A percentile compares a stretch with the other conserved stretches of the same genome.
Conservation (phyloP, 176 grass and related monocot species). For the Dendrocalamus sinicus region DNA sequence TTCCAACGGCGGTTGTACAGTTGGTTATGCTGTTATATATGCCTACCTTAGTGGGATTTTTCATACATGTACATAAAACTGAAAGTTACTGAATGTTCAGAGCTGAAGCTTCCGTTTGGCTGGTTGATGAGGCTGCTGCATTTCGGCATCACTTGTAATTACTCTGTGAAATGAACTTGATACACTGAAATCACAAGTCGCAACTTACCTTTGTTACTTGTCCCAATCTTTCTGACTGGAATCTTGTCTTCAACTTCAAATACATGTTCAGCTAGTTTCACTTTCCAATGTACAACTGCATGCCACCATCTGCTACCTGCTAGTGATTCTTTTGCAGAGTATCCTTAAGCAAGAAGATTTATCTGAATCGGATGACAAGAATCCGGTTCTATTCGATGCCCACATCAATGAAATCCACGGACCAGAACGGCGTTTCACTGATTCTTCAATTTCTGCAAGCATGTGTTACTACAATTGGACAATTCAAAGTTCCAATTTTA, state of each 20-base stretch:
- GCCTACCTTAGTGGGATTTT: neutral
- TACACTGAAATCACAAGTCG: neutral
- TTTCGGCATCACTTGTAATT: neutral
- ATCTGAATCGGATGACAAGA: slow-evolving; percentile 6
- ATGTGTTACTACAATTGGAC: neutral
- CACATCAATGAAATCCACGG: neutral
- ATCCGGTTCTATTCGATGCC: slow-evolving; percentile 14
- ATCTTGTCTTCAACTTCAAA: neutral
- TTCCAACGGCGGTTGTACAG: neutral
- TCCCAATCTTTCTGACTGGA: neutral
- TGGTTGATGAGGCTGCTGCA: neutral
- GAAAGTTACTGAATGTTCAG: neutral
- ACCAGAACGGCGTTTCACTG: neutral
- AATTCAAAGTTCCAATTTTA: neutral
- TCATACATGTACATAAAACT: neutral
- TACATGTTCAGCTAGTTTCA: neutral
- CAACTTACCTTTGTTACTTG: neutral
- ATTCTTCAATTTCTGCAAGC: neutral
- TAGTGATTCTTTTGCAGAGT: neutral
- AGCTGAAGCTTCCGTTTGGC: neutral
- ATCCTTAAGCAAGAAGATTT: slow-evolving; percentile 13
- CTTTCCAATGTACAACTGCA: neutral
- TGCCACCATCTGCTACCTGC: slow-evolving; percentile 15
- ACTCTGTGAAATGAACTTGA: neutral
- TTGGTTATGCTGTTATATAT: neutral